These are phyloP conservation scores for Pittosporum tobira DNA, from an alignment of 129 eudicot genomes.

Conservation along the genomic window DNA sequence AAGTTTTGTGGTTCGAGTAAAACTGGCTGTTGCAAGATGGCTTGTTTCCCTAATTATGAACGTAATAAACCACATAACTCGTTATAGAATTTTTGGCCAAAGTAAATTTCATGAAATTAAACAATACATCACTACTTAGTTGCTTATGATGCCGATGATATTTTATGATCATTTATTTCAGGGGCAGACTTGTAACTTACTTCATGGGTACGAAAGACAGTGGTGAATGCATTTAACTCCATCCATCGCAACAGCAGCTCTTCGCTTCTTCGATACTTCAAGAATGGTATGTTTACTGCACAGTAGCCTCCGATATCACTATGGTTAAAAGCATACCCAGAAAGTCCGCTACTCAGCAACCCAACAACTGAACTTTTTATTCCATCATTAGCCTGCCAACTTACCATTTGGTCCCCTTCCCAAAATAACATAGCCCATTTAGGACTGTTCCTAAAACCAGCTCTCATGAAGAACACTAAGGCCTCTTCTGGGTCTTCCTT, in stretches of 20 bases:
- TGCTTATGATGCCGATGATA: neutral
- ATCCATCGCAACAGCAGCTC: conserved; percentile 90
- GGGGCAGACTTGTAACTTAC: conserved; percentile 31
- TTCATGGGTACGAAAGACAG: conserved; percentile 91
- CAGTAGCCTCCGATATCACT: conserved; percentile 98
- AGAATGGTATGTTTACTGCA: conserved; percentile 72
- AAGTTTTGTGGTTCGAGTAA: conserved; percentile 70
- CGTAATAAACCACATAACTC: conserved; percentile 6
- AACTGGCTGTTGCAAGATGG: conserved; percentile 79
- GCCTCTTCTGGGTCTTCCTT: conserved; percentile 57
- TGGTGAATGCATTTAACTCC: conserved; percentile 92
- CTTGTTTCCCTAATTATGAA: conserved; percentile 73
- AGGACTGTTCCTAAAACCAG: conserved; percentile 87
- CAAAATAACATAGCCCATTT: conserved; percentile 96
- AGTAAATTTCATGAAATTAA: neutral
- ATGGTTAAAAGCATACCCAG: conserved; percentile 89
- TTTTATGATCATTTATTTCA: neutral
- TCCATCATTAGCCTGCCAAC: conserved; percentile 96
- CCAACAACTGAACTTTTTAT: conserved; percentile 94
- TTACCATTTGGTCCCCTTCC: conserved; percentile 99
- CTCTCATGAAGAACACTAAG: conserved; percentile 96
- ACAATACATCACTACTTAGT: too few relatives aligned
- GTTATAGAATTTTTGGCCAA: neutral
- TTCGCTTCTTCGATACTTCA: conserved; percentile 80
- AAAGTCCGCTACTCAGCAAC: conserved; percentile 76